A percentile compares a stretch with the other conserved stretches of the same genome.
Evolutionary conservation across 1,284 basidiomycete genomes (phyloP).

Genomic region (Rhodotorula sp.): DNA sequence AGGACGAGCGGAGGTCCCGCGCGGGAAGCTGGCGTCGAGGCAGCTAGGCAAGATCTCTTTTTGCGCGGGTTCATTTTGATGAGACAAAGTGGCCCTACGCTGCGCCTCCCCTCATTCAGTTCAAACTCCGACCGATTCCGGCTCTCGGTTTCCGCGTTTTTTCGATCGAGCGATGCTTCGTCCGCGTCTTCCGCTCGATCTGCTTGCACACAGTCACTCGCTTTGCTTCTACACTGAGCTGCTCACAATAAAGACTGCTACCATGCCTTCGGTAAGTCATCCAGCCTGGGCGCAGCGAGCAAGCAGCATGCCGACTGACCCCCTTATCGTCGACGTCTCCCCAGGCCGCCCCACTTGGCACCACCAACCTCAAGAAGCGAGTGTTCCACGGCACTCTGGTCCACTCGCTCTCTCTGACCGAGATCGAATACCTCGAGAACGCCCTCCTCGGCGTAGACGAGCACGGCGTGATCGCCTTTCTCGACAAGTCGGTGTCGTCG

Average conservation of each 20-base stretch:
- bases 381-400: conserved; percentile 69
- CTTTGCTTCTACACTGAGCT: not conserved
- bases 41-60: not conserved
- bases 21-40: not conserved
- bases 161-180: too few relatives aligned
- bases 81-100: too few relatives aligned
- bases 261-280: not conserved
- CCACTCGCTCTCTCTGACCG: conserved; percentile 61
- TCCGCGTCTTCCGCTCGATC: too few relatives aligned
- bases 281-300: not conserved
- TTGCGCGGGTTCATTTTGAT: too few relatives aligned
- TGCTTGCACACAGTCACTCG: not conserved
- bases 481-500: conserved; percentile 59
- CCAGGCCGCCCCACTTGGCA: not conserved
- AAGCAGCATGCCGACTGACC: not conserved
- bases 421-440: conserved; percentile 59
- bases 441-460: conserved; percentile 63
- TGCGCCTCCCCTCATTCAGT: too few relatives aligned
- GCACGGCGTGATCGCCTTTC: conserved; percentile 66
- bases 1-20: too few relatives aligned
- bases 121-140: too few relatives aligned
- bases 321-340: not conserved
- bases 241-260: not conserved
- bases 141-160: too few relatives aligned
- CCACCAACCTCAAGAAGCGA: conserved; percentile 13